These are phyloP conservation scores for Diaporthe helianthi DNA, from an alignment of 2,329 filamentous ascomycete genomes.

Conservation along the genomic window DNA sequence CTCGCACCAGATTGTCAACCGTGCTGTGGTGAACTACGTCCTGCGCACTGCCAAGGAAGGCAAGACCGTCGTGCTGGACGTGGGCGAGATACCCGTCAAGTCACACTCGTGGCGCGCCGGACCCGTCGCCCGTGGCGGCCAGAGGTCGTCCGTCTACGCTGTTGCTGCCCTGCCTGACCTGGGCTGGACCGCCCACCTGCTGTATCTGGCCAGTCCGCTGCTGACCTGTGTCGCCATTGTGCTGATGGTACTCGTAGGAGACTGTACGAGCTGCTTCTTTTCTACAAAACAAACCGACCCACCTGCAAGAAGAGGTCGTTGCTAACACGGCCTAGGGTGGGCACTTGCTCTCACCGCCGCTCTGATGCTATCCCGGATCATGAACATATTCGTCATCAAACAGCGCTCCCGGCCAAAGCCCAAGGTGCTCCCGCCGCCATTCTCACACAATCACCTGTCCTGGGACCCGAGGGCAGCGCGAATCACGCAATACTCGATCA, in stretches of 20 bases:
- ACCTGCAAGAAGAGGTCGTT: neutral
- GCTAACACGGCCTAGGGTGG: conserved; percentile 49
- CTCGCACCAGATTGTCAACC: conserved; percentile 52
- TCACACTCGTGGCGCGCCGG: conserved; percentile 39
- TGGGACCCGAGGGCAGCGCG: conserved; percentile 36
- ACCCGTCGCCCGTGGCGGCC: conserved; percentile 36
- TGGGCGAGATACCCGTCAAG: conserved; percentile 60
- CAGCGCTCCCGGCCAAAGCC: conserved; percentile 47
- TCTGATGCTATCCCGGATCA: conserved; percentile 60
- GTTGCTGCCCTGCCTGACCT: conserved; percentile 44
- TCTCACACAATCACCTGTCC: conserved; percentile 1
- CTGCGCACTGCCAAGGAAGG: conserved; percentile 63
- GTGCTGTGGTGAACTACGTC: conserved; percentile 61
- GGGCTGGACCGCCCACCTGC: conserved; percentile 55
- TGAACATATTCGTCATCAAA: conserved; percentile 65
- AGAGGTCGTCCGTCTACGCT: conserved; percentile 37
- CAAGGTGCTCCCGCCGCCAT: conserved; percentile 12
- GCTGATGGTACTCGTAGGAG: conserved; percentile 54
- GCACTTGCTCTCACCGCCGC: conserved; percentile 54
- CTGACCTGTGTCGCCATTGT: conserved; percentile 53
- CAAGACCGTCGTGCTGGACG: conserved; percentile 61
- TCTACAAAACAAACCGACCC: neutral
- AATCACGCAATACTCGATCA: conserved; percentile 32
- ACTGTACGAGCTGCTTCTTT: conserved; percentile 46
- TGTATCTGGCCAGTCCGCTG: conserved; percentile 56